Base-by-base conservation (phyloP, 1,139 yeast genomes). In the Kurtzmaniella quercitrusa region DNA sequence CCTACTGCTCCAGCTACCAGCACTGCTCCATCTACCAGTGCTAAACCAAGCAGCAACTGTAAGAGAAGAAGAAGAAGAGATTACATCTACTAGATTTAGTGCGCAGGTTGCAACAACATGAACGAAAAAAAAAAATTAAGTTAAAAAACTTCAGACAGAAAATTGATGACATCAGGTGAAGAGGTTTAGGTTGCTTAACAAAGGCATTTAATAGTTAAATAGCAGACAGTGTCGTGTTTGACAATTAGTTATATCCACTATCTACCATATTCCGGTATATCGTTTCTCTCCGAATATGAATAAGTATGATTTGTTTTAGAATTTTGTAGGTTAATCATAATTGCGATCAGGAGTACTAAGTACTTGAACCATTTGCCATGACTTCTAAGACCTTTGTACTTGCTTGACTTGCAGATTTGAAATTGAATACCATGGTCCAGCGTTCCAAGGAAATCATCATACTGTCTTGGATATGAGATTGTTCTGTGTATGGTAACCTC, bases 61-160 rank as follows among this genome's bases (percentile, higher is more conserved):
- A 66, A 65, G 57, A 66, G 66, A 60, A 67, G 67, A 58, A 64
- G 66, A 60, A 64, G 66, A 63, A 63, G 64, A 59, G 52, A 54
- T 41, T 59, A 58, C 60, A 59, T 60, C 52, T 62, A 63, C 44
- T 58, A 55, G 43, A 24, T 34, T 10, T 27, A 27, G 14, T 27
- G 31, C 31, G 31, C 17, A 18, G 21, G 21, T 15, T 16, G 37
- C 19, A 33, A 17, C 18, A 33, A 11, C 17, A 29, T 29, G 34
- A 29, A n/a, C 23, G 23, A 8, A 21, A 21, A 21, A 7, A 23
- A 27, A 27, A 27, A 27, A 27, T 11, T 27, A 27, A 27, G 31
- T 27, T n/a, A 27, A n/a, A 27, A 27, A 27, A 27, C 31, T 27
- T 27, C 31, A 27, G 31, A 27, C 5, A 27, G 31, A 27, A 27